Base-by-base conservation (phyloP, 202 grass and related monocot species). In the Panicum hallii region DNA sequence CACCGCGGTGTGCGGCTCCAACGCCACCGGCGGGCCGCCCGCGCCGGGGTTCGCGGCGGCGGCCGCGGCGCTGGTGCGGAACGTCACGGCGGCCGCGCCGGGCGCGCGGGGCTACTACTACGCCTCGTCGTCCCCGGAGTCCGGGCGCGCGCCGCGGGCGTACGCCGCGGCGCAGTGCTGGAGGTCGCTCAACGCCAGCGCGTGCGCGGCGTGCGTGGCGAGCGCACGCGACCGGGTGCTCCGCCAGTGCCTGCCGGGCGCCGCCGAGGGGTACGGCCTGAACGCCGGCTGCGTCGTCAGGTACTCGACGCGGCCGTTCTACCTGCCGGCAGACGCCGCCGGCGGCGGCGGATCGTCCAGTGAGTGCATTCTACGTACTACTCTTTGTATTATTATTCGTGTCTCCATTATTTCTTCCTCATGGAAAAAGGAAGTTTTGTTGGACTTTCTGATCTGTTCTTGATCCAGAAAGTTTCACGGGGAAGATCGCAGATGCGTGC, bases 161-260 rank as follows among this genome's bases (percentile, higher is more conserved):
- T 97, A 94, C 58, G 94, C 91, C 5, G 90, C 87, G 50, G 91
- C 91, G 23, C 88, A 97, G 90, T 97, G 94, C 78, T 97, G 94
- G 94, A 87, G 79, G 49, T 94, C 94, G 73, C 87, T 97, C 11
- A 94, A 97, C 85, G 85, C 81, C 54, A 94, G 46, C 44, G 80
- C 84, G 63, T 97, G 94, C 87, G 80, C 61, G 48, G 83, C 84
- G 28, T 97, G 94, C 74, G 70, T 94, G 44, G 78, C 70, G 1
- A 92, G 66, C 87, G 91, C 94, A 41, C 70, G 77, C 42, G 70
- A 87, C 38, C 52, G 75, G 32, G 80, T 85, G 0, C 5, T 90
- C 16, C 23, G 66, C 4, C 49, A 62, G 47, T 97, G 94, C 86
- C 80, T 97, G 38, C 94, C 94, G 12, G 56, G 38, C 28, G 75